Evolutionary conservation across 2,329 filamentous ascomycete species (phyloP), one percentile per base, ranked within the genome.

Genomic region (Trichophaea hybrida): DNA sequence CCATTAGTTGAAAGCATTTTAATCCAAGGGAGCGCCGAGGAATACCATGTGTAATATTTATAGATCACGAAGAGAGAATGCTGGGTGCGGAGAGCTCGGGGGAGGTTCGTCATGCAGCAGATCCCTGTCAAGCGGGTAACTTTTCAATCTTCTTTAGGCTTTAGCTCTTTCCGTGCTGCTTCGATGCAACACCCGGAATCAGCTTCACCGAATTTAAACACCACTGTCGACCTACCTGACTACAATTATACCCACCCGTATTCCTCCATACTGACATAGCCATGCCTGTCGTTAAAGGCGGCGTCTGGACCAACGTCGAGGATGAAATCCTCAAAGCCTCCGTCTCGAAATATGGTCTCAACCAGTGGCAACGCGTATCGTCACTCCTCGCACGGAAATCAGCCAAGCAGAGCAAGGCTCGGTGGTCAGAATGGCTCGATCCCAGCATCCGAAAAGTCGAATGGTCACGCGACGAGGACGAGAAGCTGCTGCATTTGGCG

Each of bases 391-490:
- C 91, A 71, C 88, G 94, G 70, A 98, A 98, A 74, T 97, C 93
- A 35, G 84, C 93, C 55, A 98, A 98, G 76, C 93, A 98, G 76
- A 98, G 93, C 82, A 98, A 98, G 76, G 91, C 93, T 62, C 81
- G 93, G 75, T 98, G 93, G 93, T 83, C 85, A 72, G 91, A 98
- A 79, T 98, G 93, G 91, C 81, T 98, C 67, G 93, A 98, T 71
- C 93, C 93, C 17, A 88, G 87, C 71, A 97, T 98, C 76, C 87
- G 91, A 70, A 98, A 98, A 60, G 67, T 94, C 68, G 93, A 98
- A 75, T 98, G 93, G 91, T 95, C 88, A 71, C 87, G 93, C 70
- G 93, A 98, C 74, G 93, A 98, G 73, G 93, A 98, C 72, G 93
- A 98, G 77, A 96, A 94, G 75, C 79, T 98, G 62, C 75, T 98